Evolutionary conservation across 2,329 filamentous ascomycete genomes (phyloP), one percentile per base, ranked within the genome.

Genomic region (Catunica adiposa): DNA sequence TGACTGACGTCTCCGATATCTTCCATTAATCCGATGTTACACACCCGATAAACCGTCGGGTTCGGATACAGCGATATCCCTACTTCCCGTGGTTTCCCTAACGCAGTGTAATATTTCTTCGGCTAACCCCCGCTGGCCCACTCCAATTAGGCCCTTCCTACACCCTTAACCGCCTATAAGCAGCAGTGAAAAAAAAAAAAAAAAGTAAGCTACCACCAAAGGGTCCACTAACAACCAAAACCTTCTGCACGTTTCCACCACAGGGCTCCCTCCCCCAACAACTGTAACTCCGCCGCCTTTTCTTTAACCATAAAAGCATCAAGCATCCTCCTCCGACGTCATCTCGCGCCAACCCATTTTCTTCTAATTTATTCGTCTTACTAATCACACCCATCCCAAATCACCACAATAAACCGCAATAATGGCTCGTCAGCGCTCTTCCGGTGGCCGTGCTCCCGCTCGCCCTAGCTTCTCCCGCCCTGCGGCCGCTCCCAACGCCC

Each of bases 381-480:
- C 22, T 26, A 20, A 47, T 37, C 29, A 48, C 23, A 11, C 14
- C 34, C n/a, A 23, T 54, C 31, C 40, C 11, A 31, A 5, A 11
- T 34, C 44, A 14, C 17, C 44, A 23, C 8, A 7, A 48, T 2
- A 48, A 48, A 23, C 3, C 2, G 26, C 22, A 17, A 76, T 69
- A 58, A 90, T 90, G 86, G 72, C 86, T 83, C 86, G 86, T 72
- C 81, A 86, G 76, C 78, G 82, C 68, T 80, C 84, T 70, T 74
- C 77, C 68, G 61, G 29, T 34, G 29, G 69, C 65, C 75, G 78
- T 67, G 77, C 81, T 62, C 80, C 81, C 60, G 68, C 78, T 61
- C 82, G 85, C 65, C 85, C 86, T 63, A 79, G 78, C 64, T 76
- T 80, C 60, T 56, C 57, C 17, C 50, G 53, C 17, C 73, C 83